These are phyloP conservation scores for Dipteronia dyeriana DNA, from an alignment of 345 rosid species.

Conservation along the genomic window DNA sequence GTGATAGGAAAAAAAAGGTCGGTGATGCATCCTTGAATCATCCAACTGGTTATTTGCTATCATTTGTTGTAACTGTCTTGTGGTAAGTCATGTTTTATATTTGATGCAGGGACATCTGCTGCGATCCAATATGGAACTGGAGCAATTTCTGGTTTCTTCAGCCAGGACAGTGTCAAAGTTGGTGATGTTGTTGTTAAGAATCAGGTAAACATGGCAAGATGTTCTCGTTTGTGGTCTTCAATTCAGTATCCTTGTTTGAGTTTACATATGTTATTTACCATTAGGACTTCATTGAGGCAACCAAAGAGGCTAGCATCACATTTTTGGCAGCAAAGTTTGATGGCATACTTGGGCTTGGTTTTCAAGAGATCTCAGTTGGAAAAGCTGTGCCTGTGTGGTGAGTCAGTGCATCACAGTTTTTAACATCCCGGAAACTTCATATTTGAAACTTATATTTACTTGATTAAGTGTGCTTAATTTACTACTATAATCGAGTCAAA, in stretches of 20 bases:
- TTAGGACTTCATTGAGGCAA: slow-evolving; percentile 93
- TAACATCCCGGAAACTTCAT: slow-evolving; percentile 8
- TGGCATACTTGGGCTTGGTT: slow-evolving; percentile 93
- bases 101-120: slow-evolving; percentile 68
- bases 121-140: slow-evolving; percentile 80
- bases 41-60: not conserved
- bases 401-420: slow-evolving; percentile 19
- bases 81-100: slow-evolving; percentile 6
- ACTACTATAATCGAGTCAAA: not conserved
- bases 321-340: slow-evolving; percentile 92
- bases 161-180: slow-evolving; percentile 61
- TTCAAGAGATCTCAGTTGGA: slow-evolving; percentile 85
- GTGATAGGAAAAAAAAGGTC: not conserved
- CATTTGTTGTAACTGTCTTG: not conserved
- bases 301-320: slow-evolving; percentile 81
- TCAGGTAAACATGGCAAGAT: slow-evolving; percentile 39
- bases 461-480: not conserved
- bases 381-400: slow-evolving; percentile 86
- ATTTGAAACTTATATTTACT: not conserved
- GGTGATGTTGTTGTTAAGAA: slow-evolving; percentile 62
- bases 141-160: slow-evolving; percentile 62
- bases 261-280: slow-evolving; percentile 2
- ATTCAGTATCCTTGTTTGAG: not conserved
- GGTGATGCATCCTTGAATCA: not conserved
- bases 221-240: slow-evolving; percentile 7